Percentiles rank a stretch among this genome's conserved stretches.
Conservation (phyloP, 2,329 filamentous ascomycete genomes). For the Xylaria sp. region DNA sequence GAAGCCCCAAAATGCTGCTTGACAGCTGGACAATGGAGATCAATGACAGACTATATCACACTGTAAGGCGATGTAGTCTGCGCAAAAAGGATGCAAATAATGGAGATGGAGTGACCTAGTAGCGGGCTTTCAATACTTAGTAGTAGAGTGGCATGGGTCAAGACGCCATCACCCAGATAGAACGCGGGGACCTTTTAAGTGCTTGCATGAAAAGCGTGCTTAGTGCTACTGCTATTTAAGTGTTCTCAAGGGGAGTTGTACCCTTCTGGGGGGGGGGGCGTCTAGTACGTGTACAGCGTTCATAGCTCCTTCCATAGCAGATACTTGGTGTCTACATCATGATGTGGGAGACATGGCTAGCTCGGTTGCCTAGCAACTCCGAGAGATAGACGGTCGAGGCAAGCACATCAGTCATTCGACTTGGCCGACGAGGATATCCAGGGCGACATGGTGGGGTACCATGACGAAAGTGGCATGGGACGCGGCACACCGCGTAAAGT, state of each 20-base stretch:
- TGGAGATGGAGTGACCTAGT: conserved; percentile 22
- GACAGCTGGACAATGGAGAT: conserved; percentile 43
- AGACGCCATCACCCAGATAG: conserved; percentile 41
- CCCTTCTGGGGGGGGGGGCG: conserved; percentile 1
- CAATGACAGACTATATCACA: conserved; percentile 39
- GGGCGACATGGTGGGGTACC: conserved; percentile 43
- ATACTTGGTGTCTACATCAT: background rate
- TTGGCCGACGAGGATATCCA: conserved; percentile 43
- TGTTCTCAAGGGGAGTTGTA: conserved; percentile 39
- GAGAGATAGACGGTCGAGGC: conserved; percentile 38
- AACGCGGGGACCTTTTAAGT: conserved; percentile 48
- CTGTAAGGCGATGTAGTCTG: conserved; percentile 38
- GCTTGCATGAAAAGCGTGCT: conserved; percentile 51
- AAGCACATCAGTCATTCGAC: conserved; percentile 41
- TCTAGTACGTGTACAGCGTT: conserved; percentile 6
- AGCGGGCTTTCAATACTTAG: conserved; percentile 36
- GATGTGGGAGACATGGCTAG: conserved; percentile 45
- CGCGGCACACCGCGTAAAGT: conserved; percentile 55
- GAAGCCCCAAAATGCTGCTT: conserved; percentile 41
- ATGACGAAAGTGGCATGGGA: conserved; percentile 50
- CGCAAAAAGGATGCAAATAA: conserved; percentile 41
- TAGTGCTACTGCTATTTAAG: conserved; percentile 38
- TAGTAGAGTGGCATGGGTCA: conserved; percentile 38
- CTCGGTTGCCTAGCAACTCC: conserved; percentile 53
- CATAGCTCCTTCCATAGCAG: conserved; percentile 15